A percentile compares a stretch with the other conserved stretches of the same genome.
Conservation (phyloP, 2,329 filamentous ascomycete species). For the Rachicladosporium sp. region DNA sequence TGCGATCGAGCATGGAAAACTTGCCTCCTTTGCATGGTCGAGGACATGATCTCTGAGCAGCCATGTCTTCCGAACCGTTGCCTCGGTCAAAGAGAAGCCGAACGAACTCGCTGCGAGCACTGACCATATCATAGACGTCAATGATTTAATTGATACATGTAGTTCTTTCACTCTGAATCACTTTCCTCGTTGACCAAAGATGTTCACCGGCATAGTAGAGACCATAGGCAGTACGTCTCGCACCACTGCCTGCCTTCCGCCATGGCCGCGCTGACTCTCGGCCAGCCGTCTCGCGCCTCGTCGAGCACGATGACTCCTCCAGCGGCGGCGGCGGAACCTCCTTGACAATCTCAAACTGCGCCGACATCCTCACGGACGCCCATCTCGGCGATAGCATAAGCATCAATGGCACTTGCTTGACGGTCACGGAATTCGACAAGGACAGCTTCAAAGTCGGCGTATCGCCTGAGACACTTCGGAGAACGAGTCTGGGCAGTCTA, state of each 20-base stretch:
- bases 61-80: too few relatives aligned
- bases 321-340: constrained; percentile 70
- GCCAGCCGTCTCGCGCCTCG: constrained; percentile 69
- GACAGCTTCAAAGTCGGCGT: constrained; percentile 77
- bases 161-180: too few relatives aligned
- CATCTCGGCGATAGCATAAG: constrained; percentile 87
- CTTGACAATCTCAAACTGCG: constrained; percentile 66
- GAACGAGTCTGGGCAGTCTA: constrained; percentile 83
- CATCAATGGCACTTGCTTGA: constrained; percentile 93
- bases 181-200: too few relatives aligned
- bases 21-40: too few relatives aligned
- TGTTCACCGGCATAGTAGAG: constrained; percentile 91
- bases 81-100: too few relatives aligned
- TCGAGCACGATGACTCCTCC: constrained; percentile 61
- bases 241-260: constrained; percentile 13
- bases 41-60: too few relatives aligned
- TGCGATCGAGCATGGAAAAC: too few relatives aligned
- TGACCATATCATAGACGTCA: too few relatives aligned
- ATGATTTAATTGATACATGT: too few relatives aligned
- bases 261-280: constrained; percentile 22
- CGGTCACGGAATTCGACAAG: constrained; percentile 61
- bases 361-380: constrained; percentile 68
- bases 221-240: constrained; percentile 68
- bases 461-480: constrained; percentile 86
- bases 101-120: too few relatives aligned